A percentile compares a stretch with the other conserved stretches of the same genome.
phyloP scores from a whole-genome alignment of 1,139 yeast species.

The Nematodospora anomalae region DNA sequence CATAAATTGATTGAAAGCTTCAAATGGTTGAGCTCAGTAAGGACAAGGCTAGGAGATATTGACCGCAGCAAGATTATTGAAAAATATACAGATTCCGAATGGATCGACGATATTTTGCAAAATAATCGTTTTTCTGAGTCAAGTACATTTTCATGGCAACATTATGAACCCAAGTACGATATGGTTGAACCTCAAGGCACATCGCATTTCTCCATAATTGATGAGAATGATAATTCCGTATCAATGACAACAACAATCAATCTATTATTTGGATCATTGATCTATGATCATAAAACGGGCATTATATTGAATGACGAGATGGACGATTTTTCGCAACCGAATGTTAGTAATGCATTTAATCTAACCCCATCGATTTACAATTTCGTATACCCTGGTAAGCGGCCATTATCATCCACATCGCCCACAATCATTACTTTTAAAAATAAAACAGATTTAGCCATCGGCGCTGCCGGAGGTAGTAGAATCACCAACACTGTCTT shows the following conservation, averaged over 20 bases:
- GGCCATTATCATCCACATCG: slow-evolving; percentile 83
- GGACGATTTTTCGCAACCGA: slow-evolving; percentile 92
- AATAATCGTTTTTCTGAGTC: slow-evolving; percentile 50
- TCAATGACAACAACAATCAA: slow-evolving; percentile 91
- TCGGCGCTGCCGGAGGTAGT: slow-evolving; percentile 96
- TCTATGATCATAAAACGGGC: slow-evolving; percentile 82
- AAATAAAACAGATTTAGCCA: slow-evolving; percentile 57
- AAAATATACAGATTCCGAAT: slow-evolving; percentile 39
- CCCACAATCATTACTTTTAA: slow-evolving; percentile 65
- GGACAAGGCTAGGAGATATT: slow-evolving; percentile 78
- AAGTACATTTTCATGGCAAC: slow-evolving; percentile 64
- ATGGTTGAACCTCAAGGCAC: slow-evolving; percentile 83
- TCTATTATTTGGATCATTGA: slow-evolving; percentile 74
- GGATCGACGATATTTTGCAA: slow-evolving; percentile 53
- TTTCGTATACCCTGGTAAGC: slow-evolving; percentile 67
- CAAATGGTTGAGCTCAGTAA: slow-evolving; percentile 90
- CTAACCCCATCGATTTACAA: slow-evolving; percentile 80
- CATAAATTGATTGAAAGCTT: slow-evolving; percentile 80
- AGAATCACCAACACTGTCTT: slow-evolving; percentile 82
- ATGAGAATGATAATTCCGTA: slow-evolving; percentile 70
- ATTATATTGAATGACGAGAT: slow-evolving; percentile 83
- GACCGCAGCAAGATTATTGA: slow-evolving; percentile 26
- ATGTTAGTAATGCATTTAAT: slow-evolving; percentile 70
- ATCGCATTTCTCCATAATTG: slow-evolving; percentile 79
- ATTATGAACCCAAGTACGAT: slow-evolving; percentile 78